Evolutionary conservation across 1,284 basidiomycete genomes (phyloP).

Genomic region (Xerocomus subilludens): DNA sequence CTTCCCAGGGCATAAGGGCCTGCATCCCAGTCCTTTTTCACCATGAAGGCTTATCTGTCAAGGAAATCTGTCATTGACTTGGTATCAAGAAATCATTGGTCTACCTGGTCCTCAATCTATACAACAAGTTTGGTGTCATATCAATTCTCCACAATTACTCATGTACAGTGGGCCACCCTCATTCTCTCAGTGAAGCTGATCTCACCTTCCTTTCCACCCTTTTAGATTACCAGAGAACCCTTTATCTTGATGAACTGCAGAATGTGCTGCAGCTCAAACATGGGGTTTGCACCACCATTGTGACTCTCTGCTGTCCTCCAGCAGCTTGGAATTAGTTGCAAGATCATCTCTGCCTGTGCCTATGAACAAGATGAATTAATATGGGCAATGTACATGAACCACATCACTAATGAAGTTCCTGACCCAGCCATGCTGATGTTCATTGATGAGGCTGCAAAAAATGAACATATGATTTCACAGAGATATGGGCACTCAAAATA

Average conservation of each 20-base stretch:
- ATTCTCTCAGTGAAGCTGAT: conserved; percentile 10
- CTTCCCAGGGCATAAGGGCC: background rate
- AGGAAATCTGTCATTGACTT: too few species aligned
- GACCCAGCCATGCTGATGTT: conserved; percentile 30
- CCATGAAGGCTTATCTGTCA: conserved; percentile 1
- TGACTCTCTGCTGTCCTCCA: background rate
- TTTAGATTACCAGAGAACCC: background rate
- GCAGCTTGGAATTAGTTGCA: conserved; percentile 1
- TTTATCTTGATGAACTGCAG: conserved; percentile 21
- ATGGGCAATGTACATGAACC: conserved; percentile 11
- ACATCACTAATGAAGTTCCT: conserved; percentile 5
- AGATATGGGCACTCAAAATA: conserved; percentile 25
- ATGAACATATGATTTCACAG: conserved; percentile 34
- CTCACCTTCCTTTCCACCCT: background rate
- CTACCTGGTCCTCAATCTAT: background rate
- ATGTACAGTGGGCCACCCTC: background rate
- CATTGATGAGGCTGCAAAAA: conserved; percentile 45
- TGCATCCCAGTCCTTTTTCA: conserved; percentile 2
- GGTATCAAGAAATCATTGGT: background rate
- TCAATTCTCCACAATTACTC: background rate
- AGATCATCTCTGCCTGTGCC: background rate
- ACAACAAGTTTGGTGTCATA: background rate
- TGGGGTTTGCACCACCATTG: background rate
- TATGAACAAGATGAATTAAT: conserved; percentile 8
- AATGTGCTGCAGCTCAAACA: conserved; percentile 8